Percentiles rank a stretch among this genome's conserved stretches.
phyloP scores from a whole-genome alignment of 1,284 basidiomycete species.

The Erythrobasidium hasegawianum region DNA sequence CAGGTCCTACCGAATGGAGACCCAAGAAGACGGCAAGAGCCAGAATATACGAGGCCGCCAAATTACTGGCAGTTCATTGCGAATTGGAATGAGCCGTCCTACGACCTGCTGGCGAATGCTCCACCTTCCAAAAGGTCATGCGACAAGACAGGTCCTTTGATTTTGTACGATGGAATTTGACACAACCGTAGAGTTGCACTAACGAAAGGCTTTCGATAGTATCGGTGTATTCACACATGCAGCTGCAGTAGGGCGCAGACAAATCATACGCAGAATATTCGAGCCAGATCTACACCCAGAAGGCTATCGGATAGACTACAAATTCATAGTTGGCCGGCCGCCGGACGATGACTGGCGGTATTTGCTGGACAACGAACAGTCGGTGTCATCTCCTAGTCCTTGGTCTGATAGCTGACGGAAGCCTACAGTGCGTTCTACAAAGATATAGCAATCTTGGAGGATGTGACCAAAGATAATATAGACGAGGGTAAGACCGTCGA shows the following conservation, averaged over 20 bases:
- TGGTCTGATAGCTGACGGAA: too few relatives aligned
- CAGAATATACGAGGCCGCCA: constrained; percentile 14
- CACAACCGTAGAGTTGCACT: background rate
- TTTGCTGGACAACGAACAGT: constrained; percentile 21
- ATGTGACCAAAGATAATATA: constrained; percentile 27
- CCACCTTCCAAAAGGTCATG: constrained; percentile 24
- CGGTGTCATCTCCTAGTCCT: too few relatives aligned
- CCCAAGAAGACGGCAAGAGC: constrained; percentile 9
- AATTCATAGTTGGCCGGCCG: constrained; percentile 26
- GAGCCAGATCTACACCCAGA: constrained; percentile 24
- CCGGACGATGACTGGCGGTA: constrained; percentile 30
- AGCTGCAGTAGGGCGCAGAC: constrained; percentile 10
- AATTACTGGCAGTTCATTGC: constrained; percentile 24
- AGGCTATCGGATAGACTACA: constrained; percentile 20
- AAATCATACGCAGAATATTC: constrained; percentile 23
- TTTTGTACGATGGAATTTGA: constrained; percentile 13
- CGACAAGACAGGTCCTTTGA: constrained; percentile 19
- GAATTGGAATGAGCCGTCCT: constrained; percentile 26
- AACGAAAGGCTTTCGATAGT: background rate
- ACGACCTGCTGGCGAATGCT: constrained; percentile 23
- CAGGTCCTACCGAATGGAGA: constrained; percentile 20
- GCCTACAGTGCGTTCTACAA: constrained; percentile 11
- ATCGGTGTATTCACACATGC: constrained; percentile 31
- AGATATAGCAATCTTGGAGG: constrained; percentile 27
- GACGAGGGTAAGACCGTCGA: constrained; percentile 31